These are phyloP conservation scores for Ceratocystis ficicola DNA, from an alignment of 2,329 filamentous ascomycete genomes.

Conservation along the genomic window DNA sequence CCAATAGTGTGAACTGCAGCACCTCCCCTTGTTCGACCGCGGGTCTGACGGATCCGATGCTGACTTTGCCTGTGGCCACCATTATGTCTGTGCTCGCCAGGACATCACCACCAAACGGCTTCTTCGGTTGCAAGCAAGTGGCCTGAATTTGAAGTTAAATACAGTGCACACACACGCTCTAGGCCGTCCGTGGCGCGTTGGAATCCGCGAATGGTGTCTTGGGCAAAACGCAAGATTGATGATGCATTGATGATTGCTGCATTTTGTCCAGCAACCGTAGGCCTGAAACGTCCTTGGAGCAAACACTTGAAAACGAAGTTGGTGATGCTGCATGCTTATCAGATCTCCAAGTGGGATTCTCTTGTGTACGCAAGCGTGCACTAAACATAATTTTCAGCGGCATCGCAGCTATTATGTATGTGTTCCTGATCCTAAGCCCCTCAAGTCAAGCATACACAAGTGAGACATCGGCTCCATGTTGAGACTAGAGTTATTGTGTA, in stretches of 20 bases:
- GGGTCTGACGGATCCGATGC: slow-evolving; percentile 25
- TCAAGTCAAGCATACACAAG: not conserved
- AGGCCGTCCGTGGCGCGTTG: slow-evolving; percentile 35
- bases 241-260: slow-evolving; percentile 43
- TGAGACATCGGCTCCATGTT: too few relatives aligned
- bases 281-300: slow-evolving; percentile 30
- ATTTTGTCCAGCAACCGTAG: slow-evolving; percentile 38
- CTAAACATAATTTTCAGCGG: not conserved
- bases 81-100: slow-evolving; percentile 26
- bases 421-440: slow-evolving; percentile 1
- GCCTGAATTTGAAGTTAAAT: slow-evolving; percentile 41
- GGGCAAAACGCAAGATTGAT: slow-evolving; percentile 37
- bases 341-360: slow-evolving; percentile 25
- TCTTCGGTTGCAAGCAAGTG: slow-evolving; percentile 24
- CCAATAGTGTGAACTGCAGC: slow-evolving; percentile 15
- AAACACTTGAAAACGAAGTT: slow-evolving; percentile 6
- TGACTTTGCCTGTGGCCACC: slow-evolving; percentile 24
- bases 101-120: slow-evolving; percentile 25
- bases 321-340: slow-evolving; percentile 12
- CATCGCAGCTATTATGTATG: not conserved
- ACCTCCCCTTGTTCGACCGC: slow-evolving; percentile 24
- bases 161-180: slow-evolving; percentile 32
- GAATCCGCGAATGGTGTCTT: slow-evolving; percentile 37
- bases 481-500: too few relatives aligned
- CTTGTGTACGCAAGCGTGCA: not conserved